phyloP scores from a whole-genome alignment of 202 grass and related monocot genomes.

The Carex arenaria region DNA sequence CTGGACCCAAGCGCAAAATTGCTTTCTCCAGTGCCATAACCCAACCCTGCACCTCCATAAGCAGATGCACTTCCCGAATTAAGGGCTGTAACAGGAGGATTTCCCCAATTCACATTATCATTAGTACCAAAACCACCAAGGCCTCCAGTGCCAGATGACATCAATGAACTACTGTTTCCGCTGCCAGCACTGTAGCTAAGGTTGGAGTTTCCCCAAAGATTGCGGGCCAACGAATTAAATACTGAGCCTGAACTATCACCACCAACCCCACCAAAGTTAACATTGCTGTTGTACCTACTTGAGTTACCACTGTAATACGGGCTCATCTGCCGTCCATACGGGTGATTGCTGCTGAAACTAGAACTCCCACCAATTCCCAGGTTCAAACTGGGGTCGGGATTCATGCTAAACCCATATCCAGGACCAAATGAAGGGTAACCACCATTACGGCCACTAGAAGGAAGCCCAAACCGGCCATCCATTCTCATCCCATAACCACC shows the following conservation, averaged over 20 bases:
- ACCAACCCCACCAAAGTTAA: slow-evolving; percentile 49
- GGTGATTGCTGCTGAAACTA: slow-evolving; percentile 61
- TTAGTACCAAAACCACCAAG: slow-evolving; percentile 51
- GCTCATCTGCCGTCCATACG: slow-evolving; percentile 61
- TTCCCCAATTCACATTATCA: slow-evolving; percentile 71
- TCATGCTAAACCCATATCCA: slow-evolving; percentile 69
- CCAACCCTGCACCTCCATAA: slow-evolving; percentile 44
- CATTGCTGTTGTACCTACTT: slow-evolving; percentile 61
- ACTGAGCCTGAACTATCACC: slow-evolving; percentile 49
- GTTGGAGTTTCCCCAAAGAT: slow-evolving; percentile 60
- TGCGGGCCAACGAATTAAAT: slow-evolving; percentile 66
- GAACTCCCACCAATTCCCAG: slow-evolving; percentile 43
- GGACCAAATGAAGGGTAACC: slow-evolving; percentile 55
- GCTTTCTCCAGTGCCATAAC: slow-evolving; percentile 60
- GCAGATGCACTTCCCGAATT: slow-evolving; percentile 39
- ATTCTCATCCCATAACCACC: slow-evolving; percentile 68
- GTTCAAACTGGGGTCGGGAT: slow-evolving; percentile 59
- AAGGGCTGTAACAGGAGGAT: slow-evolving; percentile 54
- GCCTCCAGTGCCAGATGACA: slow-evolving; percentile 52
- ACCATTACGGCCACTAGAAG: slow-evolving; percentile 41
- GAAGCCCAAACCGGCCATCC: slow-evolving; percentile 59
- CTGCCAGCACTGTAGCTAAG: slow-evolving; percentile 63
- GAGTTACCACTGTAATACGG: slow-evolving; percentile 81
- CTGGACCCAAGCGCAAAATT: slow-evolving; percentile 47
- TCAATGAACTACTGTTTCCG: slow-evolving; percentile 56